phyloP scores from a whole-genome alignment of 805 yeast species.

The Diddensiella transvaalensis region DNA sequence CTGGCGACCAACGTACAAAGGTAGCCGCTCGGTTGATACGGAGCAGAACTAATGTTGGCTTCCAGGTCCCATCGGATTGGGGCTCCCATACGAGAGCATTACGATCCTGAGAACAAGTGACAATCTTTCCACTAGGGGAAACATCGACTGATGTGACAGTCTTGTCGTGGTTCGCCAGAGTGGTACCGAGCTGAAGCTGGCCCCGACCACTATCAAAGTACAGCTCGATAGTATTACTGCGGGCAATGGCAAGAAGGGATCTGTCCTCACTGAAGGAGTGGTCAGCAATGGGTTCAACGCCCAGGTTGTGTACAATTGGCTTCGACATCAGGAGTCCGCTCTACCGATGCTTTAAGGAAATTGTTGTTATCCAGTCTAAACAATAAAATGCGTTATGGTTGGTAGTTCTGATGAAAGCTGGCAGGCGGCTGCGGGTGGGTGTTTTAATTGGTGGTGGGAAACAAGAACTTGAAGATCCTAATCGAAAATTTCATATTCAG shows the following conservation, averaged over 20 bases:
- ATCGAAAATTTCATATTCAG: not conserved
- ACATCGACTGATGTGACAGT: constrained; percentile 93
- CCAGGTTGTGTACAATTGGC: constrained; percentile 41
- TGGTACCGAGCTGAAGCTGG: constrained; percentile 60
- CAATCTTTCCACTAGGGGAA: constrained; percentile 79
- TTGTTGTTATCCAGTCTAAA: not conserved
- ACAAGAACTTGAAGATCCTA: not conserved
- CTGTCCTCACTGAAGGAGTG: constrained; percentile 79
- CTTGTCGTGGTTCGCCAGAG: constrained; percentile 82
- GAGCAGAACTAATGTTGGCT: constrained; percentile 87
- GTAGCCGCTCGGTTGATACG: constrained; percentile 96
- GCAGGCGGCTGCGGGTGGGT: not conserved
- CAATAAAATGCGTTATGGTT: not conserved
- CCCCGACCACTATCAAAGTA: constrained; percentile 50
- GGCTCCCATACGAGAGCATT: constrained; percentile 97
- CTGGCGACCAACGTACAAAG: constrained; percentile 90
- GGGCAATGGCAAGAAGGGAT: constrained; percentile 71
- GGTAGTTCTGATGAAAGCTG: not conserved
- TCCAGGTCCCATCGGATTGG: constrained; percentile 55
- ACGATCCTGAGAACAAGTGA: constrained; percentile 96
- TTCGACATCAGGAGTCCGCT: constrained; percentile 33
- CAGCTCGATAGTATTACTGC: constrained; percentile 70
- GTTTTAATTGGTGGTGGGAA: not conserved
- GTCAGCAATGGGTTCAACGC: constrained; percentile 84
- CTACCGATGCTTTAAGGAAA: constrained; percentile 30